Evolutionary conservation across 768 basidiomycete species (phyloP), one percentile per base, ranked within the genome.

Genomic region (Podaxis carcinomalis): DNA sequence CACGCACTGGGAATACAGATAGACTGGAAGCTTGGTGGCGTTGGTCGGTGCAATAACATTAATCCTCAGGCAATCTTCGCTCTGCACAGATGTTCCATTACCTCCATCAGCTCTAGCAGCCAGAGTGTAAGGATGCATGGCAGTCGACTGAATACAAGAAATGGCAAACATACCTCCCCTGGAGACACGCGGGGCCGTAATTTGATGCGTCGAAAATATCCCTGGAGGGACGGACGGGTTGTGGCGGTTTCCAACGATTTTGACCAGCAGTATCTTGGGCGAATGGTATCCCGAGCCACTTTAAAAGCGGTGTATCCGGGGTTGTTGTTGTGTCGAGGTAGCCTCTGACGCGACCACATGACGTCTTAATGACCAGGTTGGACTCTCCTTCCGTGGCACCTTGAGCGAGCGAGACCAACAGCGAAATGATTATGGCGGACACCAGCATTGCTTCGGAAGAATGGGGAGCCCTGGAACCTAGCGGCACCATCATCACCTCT

Each of bases 31-130:
- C 25, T 65, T 66, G 40, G 65, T 70, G 0, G 75, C 77, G 52
- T 72, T 70, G 32, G 65, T 54, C 5, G 78, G 79, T 36, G 75
- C 73, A 65, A 78, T 78, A 19, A 80, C 68, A 60, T 78, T 78
- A 46, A 80, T 71, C 11, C 73, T 68, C 11, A 80, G 68, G 61
- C 78, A 80, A 61, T 78, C 78, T 69, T 72, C 68, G 53, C 70
- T 72, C 46, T 78, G 79, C 14, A 77, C 67, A 11, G 66, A 64
- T 0, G 71, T 74, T 16, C 71, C 72, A 58, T 71, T 72, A 5
- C 73, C 73, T 16, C 73, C 72, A 62, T 72, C 68, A 5, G 67
- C 69, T 40, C 71, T 72, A 59, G 52, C 57, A n/a, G 3, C 52
- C 9, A 56, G 23, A 7, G 10, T 32, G 10, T 50, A 14, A 28